Evolutionary conservation across 768 basidiomycete species (phyloP).

Genomic region (Mycena maculata): DNA sequence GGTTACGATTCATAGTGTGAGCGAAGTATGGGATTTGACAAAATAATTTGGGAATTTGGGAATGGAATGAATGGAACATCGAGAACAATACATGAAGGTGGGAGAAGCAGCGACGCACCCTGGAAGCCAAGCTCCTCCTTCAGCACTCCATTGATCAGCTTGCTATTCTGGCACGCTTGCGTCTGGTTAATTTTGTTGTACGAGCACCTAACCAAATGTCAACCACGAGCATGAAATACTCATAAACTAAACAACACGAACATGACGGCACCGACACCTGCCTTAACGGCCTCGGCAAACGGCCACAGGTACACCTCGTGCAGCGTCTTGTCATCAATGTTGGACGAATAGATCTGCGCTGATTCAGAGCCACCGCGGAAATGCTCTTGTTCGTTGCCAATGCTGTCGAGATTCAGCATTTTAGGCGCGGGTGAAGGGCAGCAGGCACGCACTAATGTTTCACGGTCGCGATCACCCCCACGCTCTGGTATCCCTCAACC

Average conservation of each 20-base stretch:
- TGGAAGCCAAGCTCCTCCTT: conserved; percentile 64
- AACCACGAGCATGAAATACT: too few relatives aligned
- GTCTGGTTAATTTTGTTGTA: conserved; percentile 53
- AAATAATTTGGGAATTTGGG: background rate
- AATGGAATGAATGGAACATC: background rate
- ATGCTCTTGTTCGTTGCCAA: conserved; percentile 39
- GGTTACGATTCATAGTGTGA: background rate
- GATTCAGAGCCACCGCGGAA: conserved; percentile 30
- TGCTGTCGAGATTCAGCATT: conserved; percentile 12
- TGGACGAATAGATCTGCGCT: conserved; percentile 39
- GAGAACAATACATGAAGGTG: background rate
- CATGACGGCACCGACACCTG: conserved; percentile 41
- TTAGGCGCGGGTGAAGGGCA: background rate
- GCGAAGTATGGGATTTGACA: too few relatives aligned
- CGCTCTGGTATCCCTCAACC: conserved; percentile 51
- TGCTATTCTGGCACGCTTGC: conserved; percentile 58
- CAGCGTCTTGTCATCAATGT: conserved; percentile 56
- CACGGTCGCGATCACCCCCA: conserved; percentile 52
- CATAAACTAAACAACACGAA: too few relatives aligned
- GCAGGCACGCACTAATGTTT: conserved; percentile 43
- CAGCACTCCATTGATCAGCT: conserved; percentile 54
- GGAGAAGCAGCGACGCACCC: conserved; percentile 37
- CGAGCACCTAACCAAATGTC: conserved; percentile 28
- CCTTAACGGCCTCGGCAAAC: conserved; percentile 44
- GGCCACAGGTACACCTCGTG: conserved; percentile 42